Evolutionary conservation across 176 grass and related monocot species (phyloP), one percentile per base, ranked within the genome.

Genomic region (Areca catechu): DNA sequence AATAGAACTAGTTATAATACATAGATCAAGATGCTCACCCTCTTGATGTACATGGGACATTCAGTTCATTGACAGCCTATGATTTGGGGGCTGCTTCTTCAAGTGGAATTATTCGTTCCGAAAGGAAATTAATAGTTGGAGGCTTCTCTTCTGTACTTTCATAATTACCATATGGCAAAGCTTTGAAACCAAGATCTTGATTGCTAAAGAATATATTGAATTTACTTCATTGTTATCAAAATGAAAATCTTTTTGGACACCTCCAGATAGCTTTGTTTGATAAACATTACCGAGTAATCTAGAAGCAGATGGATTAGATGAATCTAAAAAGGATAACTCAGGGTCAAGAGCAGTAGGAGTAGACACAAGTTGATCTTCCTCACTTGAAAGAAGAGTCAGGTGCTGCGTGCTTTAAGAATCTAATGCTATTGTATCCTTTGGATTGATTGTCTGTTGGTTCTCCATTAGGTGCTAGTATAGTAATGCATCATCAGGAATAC

Each of bases 301-400:
- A 43, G 9, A 43, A 43, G 7, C 9, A 43, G 34, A 93, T 48
- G 71, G 75, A 62, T 48, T 16, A 51, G 34, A 72, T 57, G 47
- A 80, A 81, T 83, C 68, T 78, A 81, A 57, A 78, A 37, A n/a
- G 20, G 57, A 53, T 65, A 53, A 21, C 48, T 69, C 71, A 54
- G 61, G 19, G 1, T 18, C 22, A 73, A 49, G 47, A 4, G 16
- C 49, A n/a, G n/a, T n/a, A n/a, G n/a, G n/a, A n/a, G n/a, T n/a
- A 82, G 73, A 17, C 12, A 15, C 47, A 67, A 50, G 51, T 53
- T 78, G 60, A 62, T 78, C 58, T 57, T 22, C 62, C 30, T 62
- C 22, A 29, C 29, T 24, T 29, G 57, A 60, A 18, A 27, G 16
- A 25, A 16, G 16, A 60, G 24, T 18, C 5, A 28, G 7, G 25